Percentiles rank a stretch among this genome's conserved stretches.
Evolutionary conservation across 2,329 filamentous ascomycete species (phyloP).

Genomic region (Fusarium xylarioides): DNA sequence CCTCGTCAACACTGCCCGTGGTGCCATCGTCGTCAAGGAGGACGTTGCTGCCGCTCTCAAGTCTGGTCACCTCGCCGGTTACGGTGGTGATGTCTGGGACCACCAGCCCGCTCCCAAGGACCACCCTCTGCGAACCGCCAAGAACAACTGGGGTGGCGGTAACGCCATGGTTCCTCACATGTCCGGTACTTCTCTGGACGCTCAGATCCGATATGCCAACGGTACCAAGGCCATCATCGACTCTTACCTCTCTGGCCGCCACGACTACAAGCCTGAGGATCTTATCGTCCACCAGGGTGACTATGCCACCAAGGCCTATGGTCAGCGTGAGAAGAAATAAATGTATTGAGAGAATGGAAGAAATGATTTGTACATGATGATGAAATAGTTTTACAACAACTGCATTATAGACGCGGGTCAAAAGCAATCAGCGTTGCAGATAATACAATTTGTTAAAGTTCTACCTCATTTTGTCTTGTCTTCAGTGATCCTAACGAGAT

Average conservation of each 20-base stretch:
- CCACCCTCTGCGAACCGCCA: constrained; percentile 89
- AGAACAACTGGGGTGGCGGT: constrained; percentile 95
- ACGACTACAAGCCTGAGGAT: constrained; percentile 91
- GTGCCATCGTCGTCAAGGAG: constrained; percentile 99
- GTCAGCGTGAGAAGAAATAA: constrained; percentile 68
- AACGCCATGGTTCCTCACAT: constrained; percentile 99
- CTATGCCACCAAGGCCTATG: constrained; percentile 95
- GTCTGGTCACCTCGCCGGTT: constrained; percentile 88
- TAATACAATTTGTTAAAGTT: constrained; percentile 39
- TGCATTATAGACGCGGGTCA: constrained; percentile 37
- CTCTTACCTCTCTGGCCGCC: constrained; percentile 86
- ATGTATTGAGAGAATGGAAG: constrained; percentile 23
- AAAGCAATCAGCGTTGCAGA: constrained; percentile 36
- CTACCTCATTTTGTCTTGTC: background rate
- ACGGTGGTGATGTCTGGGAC: constrained; percentile 95
- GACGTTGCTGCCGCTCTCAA: constrained; percentile 95
- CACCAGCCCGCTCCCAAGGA: constrained; percentile 95
- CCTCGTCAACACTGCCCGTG: constrained; percentile 98
- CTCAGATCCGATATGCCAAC: constrained; percentile 89
- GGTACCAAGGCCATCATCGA: constrained; percentile 90
- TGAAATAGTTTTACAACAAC: constrained; percentile 28
- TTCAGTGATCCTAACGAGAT: background rate
- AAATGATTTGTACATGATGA: constrained; percentile 36
- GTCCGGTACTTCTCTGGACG: constrained; percentile 98
- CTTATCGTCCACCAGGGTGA: constrained; percentile 90